A percentile compares a stretch with the other conserved stretches of the same genome.
phyloP scores from a whole-genome alignment of 2,329 filamentous ascomycete species.

The Aureobasidium sp. region DNA sequence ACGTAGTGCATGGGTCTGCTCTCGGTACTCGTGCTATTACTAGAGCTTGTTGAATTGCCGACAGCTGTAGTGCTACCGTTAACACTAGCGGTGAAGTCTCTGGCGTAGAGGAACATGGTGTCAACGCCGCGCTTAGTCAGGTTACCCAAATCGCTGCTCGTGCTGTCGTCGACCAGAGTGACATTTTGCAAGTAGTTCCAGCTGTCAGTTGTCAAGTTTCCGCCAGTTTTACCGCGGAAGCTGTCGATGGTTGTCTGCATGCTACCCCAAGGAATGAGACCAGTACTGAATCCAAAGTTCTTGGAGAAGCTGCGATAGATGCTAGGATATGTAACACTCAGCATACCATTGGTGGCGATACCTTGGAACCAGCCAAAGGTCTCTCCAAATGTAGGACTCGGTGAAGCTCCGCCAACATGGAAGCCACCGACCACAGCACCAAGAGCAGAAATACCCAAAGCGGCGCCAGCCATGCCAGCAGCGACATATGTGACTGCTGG shows the following conservation, averaged over 20 bases:
- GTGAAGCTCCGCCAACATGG: slow-evolving; percentile 47
- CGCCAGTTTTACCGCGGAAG: slow-evolving; percentile 74
- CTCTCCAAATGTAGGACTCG: slow-evolving; percentile 79
- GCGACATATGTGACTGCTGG: slow-evolving; percentile 76
- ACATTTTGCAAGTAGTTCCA: slow-evolving; percentile 67
- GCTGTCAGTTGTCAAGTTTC: slow-evolving; percentile 75
- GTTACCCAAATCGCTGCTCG: slow-evolving; percentile 15
- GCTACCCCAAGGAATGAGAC: slow-evolving; percentile 71
- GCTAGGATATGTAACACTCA: slow-evolving; percentile 78
- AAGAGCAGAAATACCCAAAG: slow-evolving; percentile 64
- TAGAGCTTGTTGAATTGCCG: slow-evolving; percentile 14
- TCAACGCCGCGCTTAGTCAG: slow-evolving; percentile 15
- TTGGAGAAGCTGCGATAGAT: slow-evolving; percentile 84
- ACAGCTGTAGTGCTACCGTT: slow-evolving; percentile 31
- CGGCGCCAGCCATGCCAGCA: slow-evolving; percentile 76
- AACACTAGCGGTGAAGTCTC: slow-evolving; percentile 32
- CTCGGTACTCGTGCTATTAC: slow-evolving; percentile 18
- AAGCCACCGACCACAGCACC: slow-evolving; percentile 59
- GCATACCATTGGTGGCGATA: slow-evolving; percentile 93
- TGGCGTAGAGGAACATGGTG: slow-evolving; percentile 19
- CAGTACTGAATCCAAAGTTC: slow-evolving; percentile 90
- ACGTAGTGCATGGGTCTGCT: slow-evolving; percentile 51
- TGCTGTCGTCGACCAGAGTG: slow-evolving; percentile 54
- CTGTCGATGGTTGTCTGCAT: slow-evolving; percentile 77
- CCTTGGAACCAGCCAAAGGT: slow-evolving; percentile 87